Evolutionary conservation across 768 basidiomycete genomes (phyloP).

Genomic region (Scleroderma citrinum): DNA sequence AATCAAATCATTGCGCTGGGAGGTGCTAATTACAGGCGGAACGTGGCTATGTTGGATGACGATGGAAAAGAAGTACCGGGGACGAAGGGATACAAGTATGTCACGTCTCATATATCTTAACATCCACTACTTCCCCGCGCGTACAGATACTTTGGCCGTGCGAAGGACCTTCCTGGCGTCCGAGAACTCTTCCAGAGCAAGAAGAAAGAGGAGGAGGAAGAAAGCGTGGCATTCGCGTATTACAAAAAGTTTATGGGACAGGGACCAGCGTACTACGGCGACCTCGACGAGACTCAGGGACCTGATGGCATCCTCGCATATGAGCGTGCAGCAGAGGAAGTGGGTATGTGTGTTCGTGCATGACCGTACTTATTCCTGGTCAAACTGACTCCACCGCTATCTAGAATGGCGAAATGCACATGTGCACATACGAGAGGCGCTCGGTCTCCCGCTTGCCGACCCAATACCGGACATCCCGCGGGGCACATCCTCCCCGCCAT

Average conservation of each 20-base stretch:
- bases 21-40: constrained; percentile 92
- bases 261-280: constrained; percentile 86
- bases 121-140: not conserved
- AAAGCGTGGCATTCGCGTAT: constrained; percentile 65
- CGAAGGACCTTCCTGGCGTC: constrained; percentile 93
- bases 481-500: constrained; percentile 16
- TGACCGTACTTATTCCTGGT: not conserved
- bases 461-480: constrained; percentile 49
- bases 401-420: constrained; percentile 66
- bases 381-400: not conserved
- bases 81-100: constrained; percentile 95
- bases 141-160: constrained; percentile 88
- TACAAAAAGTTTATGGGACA: constrained; percentile 89
- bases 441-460: constrained; percentile 47
- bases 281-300: constrained; percentile 64
- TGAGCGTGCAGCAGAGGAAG: constrained; percentile 67
- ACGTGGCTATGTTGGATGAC: constrained; percentile 89
- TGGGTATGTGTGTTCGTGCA: constrained; percentile 42
- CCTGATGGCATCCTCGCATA: constrained; percentile 62
- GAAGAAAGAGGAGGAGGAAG: constrained; percentile 85
- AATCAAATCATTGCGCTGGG: constrained; percentile 95
- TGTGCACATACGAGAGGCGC: constrained; percentile 44
- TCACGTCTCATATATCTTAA: constrained; percentile 1
- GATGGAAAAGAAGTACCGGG: constrained; percentile 96
- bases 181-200: constrained; percentile 88